A percentile compares a stretch with the other conserved stretches of the same genome.
Conservation (phyloP, 2,329 filamentous ascomycete genomes). For the Lachnellula arida region DNA sequence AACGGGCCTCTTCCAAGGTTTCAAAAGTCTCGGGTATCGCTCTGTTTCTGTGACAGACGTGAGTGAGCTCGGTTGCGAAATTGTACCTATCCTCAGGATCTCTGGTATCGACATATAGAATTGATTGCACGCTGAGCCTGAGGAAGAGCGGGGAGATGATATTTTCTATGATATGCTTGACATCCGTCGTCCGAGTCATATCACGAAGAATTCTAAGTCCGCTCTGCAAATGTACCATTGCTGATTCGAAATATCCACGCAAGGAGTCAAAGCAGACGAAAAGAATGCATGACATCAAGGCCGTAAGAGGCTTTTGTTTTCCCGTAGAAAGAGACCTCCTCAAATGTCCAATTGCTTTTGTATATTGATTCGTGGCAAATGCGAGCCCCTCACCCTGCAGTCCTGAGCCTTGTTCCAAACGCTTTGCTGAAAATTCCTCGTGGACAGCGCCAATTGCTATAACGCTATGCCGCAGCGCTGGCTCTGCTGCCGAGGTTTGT, state of each 20-base stretch:
- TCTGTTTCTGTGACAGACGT: conserved; percentile 10
- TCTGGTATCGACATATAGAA: conserved; percentile 28
- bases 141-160: conserved; percentile 25
- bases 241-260: conserved; percentile 24
- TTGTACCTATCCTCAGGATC: conserved; percentile 10
- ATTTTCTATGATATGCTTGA: conserved; percentile 20
- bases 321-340: conserved; percentile 19
- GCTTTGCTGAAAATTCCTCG: conserved; percentile 24
- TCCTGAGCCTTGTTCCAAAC: conserved; percentile 6
- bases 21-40: conserved; percentile 19
- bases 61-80: conserved; percentile 18
- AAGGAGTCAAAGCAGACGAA: conserved; percentile 30
- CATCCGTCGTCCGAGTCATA: conserved; percentile 5
- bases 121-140: conserved; percentile 26
- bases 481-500: conserved; percentile 23
- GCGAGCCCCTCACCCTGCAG: conserved; percentile 7
- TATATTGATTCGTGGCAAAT: conserved; percentile 28
- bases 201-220: conserved; percentile 27
- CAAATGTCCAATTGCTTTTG: conserved; percentile 28
- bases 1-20: conserved; percentile 22
- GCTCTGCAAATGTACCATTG: conserved; percentile 28
- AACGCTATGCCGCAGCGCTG: conserved; percentile 27
- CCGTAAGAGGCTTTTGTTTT: conserved; percentile 22
- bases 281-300: conserved; percentile 28
- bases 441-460: conserved; percentile 29